Percentiles rank a stretch among this genome's conserved stretches.
These are phyloP conservation scores for Suillus subaureus DNA, from an alignment of 768 basidiomycete species.

Conservation along the genomic window DNA sequence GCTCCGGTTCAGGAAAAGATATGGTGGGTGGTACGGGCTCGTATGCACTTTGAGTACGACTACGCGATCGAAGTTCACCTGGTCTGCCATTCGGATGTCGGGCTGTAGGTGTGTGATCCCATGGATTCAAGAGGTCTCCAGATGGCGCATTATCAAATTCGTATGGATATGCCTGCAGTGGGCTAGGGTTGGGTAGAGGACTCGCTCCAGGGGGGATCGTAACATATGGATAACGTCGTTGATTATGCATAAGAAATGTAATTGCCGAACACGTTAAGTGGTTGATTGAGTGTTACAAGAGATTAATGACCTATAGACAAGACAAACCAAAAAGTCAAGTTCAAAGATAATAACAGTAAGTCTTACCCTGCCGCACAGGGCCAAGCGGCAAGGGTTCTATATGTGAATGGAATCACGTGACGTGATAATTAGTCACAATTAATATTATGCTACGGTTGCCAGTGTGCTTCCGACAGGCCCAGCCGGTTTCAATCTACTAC, in stretches of 20 bases:
- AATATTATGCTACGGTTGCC: too few relatives aligned
- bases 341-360: not conserved
- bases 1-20: conserved; percentile 55
- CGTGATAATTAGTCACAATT: too few relatives aligned
- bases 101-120: conserved; percentile 31
- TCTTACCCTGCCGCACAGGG: not conserved
- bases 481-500: too few relatives aligned
- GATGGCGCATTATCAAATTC: conserved; percentile 31
- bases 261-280: not conserved
- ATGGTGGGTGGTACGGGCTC: conserved; percentile 32
- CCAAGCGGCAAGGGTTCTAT: not conserved
- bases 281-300: not conserved
- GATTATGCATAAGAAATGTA: conserved; percentile 24
- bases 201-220: conserved; percentile 40
- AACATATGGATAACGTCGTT: conserved; percentile 37
- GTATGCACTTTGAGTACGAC: conserved; percentile 42
- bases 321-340: not conserved
- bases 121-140: conserved; percentile 32
- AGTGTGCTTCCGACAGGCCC: too few relatives aligned
- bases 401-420: not conserved
- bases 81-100: conserved; percentile 24
- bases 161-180: conserved; percentile 33
- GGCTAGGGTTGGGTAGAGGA: conserved; percentile 33
- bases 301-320: not conserved
- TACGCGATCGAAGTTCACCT: conserved; percentile 28